Percentiles rank a stretch among this genome's conserved stretches.
These are phyloP conservation scores for Boletus subcaerulescens DNA, from an alignment of 768 basidiomycete genomes.

Conservation along the genomic window DNA sequence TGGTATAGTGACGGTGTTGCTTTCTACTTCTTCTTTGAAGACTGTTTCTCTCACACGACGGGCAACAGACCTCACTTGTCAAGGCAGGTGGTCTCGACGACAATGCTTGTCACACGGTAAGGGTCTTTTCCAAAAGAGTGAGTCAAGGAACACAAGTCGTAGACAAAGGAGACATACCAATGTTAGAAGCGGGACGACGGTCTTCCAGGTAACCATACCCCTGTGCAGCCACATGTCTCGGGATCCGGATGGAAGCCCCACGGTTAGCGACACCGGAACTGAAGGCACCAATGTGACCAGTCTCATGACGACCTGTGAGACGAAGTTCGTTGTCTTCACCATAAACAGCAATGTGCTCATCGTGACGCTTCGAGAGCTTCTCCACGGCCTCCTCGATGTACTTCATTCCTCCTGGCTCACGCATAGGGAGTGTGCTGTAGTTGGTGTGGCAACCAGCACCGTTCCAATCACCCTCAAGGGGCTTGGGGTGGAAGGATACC, in stretches of 20 bases:
- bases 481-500: conserved; percentile 99
- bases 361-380: conserved; percentile 87
- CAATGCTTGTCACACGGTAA: conserved; percentile 88
- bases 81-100: conserved; percentile 84
- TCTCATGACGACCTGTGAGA: conserved; percentile 96
- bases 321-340: conserved; percentile 97
- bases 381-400: conserved; percentile 89
- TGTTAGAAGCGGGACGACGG: conserved; percentile 96
- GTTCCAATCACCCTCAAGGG: conserved; percentile 97
- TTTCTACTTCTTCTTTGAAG: conserved; percentile 9
- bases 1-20: conserved; percentile 23
- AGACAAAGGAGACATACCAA: conserved; percentile 51
- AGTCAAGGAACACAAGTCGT: background rate
- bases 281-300: conserved; percentile 89
- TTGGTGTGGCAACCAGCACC: conserved; percentile 99
- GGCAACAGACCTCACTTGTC: conserved; percentile 43
- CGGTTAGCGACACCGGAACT: conserved; percentile 96
- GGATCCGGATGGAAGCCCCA: conserved; percentile 95
- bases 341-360: conserved; percentile 95
- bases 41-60: conserved; percentile 11
- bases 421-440: conserved; percentile 93
- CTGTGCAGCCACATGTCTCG: conserved; percentile 87
- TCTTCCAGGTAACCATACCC: conserved; percentile 97
- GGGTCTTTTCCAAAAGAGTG: conserved; percentile 56
- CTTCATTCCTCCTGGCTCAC: conserved; percentile 92